Conservation (phyloP, 2,329 filamentous ascomycete species). For the Didymella pinodella region DNA sequence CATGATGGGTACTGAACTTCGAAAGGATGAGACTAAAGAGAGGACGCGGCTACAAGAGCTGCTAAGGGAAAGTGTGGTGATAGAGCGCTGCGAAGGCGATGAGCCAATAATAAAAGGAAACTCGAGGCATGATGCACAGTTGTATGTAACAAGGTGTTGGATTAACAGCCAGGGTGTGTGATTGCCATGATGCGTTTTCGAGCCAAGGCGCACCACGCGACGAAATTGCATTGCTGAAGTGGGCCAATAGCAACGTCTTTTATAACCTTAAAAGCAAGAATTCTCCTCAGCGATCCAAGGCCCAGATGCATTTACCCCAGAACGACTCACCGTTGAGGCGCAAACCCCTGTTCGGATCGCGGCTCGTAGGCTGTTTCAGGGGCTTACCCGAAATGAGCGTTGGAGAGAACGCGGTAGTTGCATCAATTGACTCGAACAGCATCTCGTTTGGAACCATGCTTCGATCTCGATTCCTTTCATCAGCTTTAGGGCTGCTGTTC, state of each 20-base stretch:
- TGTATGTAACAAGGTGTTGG: slow-evolving; percentile 25
- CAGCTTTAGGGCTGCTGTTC: slow-evolving; percentile 10
- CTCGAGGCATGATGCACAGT: slow-evolving; percentile 15
- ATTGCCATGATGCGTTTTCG: slow-evolving; percentile 28
- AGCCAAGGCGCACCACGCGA: slow-evolving; percentile 18
- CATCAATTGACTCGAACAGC: slow-evolving; percentile 24
- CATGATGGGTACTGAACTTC: slow-evolving; percentile 26
- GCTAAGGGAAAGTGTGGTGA: slow-evolving; percentile 26
- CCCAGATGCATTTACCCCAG: slow-evolving; percentile 29
- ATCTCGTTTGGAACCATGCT: slow-evolving; percentile 27
- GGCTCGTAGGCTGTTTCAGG: slow-evolving; percentile 33
- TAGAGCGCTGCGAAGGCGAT: slow-evolving; percentile 23
- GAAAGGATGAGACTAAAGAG: slow-evolving; percentile 7
- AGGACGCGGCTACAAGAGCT: slow-evolving; percentile 37
- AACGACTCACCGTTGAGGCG: slow-evolving; percentile 18
- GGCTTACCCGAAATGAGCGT: slow-evolving; percentile 47
- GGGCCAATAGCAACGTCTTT: slow-evolving; percentile 22
- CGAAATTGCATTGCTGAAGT: slow-evolving; percentile 42
- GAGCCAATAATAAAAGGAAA: slow-evolving; percentile 28
- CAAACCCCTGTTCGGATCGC: slow-evolving; percentile 35
- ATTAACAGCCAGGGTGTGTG: slow-evolving; percentile 35
- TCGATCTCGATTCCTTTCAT: slow-evolving; percentile 21
- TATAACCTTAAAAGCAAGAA: slow-evolving; percentile 33
- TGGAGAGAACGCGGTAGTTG: slow-evolving; percentile 35
- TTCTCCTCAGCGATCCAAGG: slow-evolving; percentile 32